Percentiles rank a stretch among this genome's conserved stretches.
Evolutionary conservation across 495 filamentous ascomycete species (phyloP).

Genomic region (Xylaria intraflava): DNA sequence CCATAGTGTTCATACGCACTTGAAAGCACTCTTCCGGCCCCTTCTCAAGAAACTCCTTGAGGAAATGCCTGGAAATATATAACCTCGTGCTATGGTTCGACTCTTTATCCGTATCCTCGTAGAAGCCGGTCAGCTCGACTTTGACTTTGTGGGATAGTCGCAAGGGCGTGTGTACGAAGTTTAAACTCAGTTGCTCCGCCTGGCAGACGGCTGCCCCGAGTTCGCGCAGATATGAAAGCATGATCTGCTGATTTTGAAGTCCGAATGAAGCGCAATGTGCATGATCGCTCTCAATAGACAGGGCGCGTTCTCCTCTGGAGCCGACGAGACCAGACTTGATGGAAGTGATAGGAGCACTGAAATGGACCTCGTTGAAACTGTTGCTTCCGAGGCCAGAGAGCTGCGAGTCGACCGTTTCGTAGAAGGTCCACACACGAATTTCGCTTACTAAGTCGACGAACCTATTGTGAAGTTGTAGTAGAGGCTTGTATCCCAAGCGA

Average conservation of each 20-base stretch:
- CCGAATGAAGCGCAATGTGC: conserved; percentile 52
- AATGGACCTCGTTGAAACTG: conserved; percentile 32
- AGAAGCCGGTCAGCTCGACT: conserved; percentile 57
- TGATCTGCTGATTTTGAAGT: conserved; percentile 42
- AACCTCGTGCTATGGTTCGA: conserved; percentile 42
- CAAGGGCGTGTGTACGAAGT: conserved; percentile 37
- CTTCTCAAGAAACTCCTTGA: conserved; percentile 43
- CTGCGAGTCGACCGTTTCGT: conserved; percentile 57
- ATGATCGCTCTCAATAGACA: conserved; percentile 52
- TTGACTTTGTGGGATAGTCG: conserved; percentile 46
- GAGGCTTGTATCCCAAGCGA: conserved; percentile 38
- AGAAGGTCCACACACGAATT: conserved; percentile 60
- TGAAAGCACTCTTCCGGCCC: conserved; percentile 38
- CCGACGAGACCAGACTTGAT: conserved; percentile 54
- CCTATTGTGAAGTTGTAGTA: conserved; percentile 46
- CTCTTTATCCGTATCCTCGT: conserved; percentile 46
- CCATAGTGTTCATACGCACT: conserved; percentile 34
- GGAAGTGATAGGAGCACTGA: conserved; percentile 54
- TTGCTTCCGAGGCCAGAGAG: conserved; percentile 38
- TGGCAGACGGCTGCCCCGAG: conserved; percentile 38
- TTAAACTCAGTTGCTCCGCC: conserved; percentile 35
- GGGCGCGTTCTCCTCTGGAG: conserved; percentile 50
- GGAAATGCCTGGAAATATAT: conserved; percentile 46
- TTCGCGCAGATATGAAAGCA: conserved; percentile 44
- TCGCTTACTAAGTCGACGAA: conserved; percentile 57